Evolutionary conservation across 352 stramenopile genomes (phyloP).

Genomic region (Phytopythium litorale): DNA sequence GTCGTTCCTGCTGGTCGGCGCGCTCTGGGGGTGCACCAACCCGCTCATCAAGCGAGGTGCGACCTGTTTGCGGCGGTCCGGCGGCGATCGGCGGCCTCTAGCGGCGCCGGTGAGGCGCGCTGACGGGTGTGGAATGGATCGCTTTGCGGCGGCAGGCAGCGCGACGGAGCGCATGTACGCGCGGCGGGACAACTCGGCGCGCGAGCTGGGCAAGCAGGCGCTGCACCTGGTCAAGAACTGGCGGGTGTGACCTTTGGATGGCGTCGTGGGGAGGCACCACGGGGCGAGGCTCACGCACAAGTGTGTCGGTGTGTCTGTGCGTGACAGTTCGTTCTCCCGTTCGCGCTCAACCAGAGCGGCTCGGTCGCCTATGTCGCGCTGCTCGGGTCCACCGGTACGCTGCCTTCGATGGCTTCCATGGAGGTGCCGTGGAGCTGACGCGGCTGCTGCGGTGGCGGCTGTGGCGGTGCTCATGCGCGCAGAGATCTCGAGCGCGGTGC

Average conservation of each 20-base stretch:
- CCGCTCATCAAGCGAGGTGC: constrained; percentile 79
- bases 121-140: too few relatives aligned
- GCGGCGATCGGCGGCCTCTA: background rate
- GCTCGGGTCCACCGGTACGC: constrained; percentile 59
- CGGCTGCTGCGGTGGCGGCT: background rate
- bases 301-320: background rate
- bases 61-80: background rate
- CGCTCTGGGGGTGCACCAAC: constrained; percentile 85
- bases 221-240: constrained; percentile 62
- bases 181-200: constrained; percentile 51
- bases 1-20: constrained; percentile 81
- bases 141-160: constrained; percentile 34
- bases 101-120: too few relatives aligned
- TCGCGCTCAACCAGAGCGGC: constrained; percentile 79
- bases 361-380: constrained; percentile 80
- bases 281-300: background rate
- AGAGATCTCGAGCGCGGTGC: constrained; percentile 86
- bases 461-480: background rate
- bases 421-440: background rate
- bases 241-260: constrained; percentile 30
- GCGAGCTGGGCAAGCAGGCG: constrained; percentile 44
- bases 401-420: too few relatives aligned
- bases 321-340: constrained; percentile 75
- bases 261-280: background rate
- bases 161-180: constrained; percentile 44